Percentiles rank a stretch among this genome's conserved stretches.
These are phyloP conservation scores for Globisporangium cylindrosporum DNA, from an alignment of 352 stramenopile species.

Conservation along the genomic window DNA sequence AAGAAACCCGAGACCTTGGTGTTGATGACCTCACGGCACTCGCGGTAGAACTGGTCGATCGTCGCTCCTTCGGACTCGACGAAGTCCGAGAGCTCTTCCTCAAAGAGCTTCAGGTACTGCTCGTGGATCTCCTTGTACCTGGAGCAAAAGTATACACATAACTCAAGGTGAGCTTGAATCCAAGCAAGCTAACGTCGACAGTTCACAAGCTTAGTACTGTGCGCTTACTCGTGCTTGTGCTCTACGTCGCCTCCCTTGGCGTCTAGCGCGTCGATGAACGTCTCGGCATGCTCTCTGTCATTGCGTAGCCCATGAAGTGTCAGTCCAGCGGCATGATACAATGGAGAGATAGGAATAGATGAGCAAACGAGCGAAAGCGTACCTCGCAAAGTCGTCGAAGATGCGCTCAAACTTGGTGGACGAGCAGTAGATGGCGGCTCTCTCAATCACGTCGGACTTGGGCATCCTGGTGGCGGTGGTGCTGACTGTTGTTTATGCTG, in stretches of 20 bases:
- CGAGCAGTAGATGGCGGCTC: conserved; percentile 64
- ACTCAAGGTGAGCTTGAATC: neutral
- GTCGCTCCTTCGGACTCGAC: conserved; percentile 62
- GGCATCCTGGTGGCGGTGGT: conserved; percentile 27
- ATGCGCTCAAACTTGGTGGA: conserved; percentile 73
- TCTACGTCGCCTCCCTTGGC: conserved; percentile 62
- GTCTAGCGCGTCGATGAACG: conserved; percentile 61
- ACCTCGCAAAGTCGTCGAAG: conserved; percentile 78
- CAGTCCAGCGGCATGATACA: neutral
- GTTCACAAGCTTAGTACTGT: neutral
- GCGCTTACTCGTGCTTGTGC: conserved; percentile 69
- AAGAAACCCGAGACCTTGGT: conserved; percentile 63
- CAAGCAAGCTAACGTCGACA: neutral
- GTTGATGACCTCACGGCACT: conserved; percentile 63
- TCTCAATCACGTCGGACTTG: conserved; percentile 51
- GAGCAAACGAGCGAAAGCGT: neutral
- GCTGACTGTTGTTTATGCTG: neutral
- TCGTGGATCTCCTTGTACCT: conserved; percentile 79
- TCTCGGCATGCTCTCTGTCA: conserved; percentile 54
- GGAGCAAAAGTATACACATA: neutral
- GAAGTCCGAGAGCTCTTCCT: conserved; percentile 72
- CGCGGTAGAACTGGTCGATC: conserved; percentile 64
- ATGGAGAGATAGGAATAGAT: too few relatives aligned
- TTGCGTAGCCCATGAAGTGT: neutral
- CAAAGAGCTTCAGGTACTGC: conserved; percentile 71